phyloP scores from a whole-genome alignment of 306 rosid species.

The Pterocarpus macrocarpus region DNA sequence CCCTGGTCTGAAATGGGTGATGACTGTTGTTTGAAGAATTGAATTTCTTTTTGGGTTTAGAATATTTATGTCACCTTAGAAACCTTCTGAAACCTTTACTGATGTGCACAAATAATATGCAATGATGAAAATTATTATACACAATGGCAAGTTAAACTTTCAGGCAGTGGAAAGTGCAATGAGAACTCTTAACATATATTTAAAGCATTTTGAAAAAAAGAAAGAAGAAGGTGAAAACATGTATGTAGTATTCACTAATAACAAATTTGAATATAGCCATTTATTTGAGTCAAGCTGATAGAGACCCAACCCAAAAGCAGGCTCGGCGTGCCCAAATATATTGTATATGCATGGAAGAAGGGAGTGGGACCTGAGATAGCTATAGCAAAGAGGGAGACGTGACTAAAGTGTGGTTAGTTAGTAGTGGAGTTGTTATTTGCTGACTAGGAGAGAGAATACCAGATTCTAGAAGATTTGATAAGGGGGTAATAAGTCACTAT shows the following conservation, averaged over 20 bases:
- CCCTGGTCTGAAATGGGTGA: neutral
- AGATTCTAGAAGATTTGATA: too few relatives aligned
- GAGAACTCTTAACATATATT: neutral
- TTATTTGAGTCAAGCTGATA: neutral
- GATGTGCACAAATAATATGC: neutral
- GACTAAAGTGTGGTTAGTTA: too few relatives aligned
- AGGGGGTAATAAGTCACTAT: too few relatives aligned
- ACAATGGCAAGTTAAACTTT: slow-evolving; percentile 8
- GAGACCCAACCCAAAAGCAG: too few relatives aligned
- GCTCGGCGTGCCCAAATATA: too few relatives aligned
- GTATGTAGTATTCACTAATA: slow-evolving; percentile 16
- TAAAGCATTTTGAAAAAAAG: neutral
- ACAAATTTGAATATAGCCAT: neutral
- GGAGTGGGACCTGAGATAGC: too few relatives aligned
- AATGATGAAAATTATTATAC: neutral
- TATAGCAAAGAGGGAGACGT: too few relatives aligned
- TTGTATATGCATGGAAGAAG: too few relatives aligned
- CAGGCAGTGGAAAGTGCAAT: neutral
- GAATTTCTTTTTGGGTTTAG: slow-evolving; percentile 13
- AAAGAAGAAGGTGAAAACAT: neutral
- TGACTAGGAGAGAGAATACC: too few relatives aligned
- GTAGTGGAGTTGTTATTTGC: too few relatives aligned
- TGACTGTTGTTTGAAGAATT: neutral
- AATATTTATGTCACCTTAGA: neutral
- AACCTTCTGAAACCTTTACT: neutral